These are phyloP conservation scores for Dictyostelium capitatum DNA, from an alignment of 78 protist species.

Conservation along the genomic window DNA sequence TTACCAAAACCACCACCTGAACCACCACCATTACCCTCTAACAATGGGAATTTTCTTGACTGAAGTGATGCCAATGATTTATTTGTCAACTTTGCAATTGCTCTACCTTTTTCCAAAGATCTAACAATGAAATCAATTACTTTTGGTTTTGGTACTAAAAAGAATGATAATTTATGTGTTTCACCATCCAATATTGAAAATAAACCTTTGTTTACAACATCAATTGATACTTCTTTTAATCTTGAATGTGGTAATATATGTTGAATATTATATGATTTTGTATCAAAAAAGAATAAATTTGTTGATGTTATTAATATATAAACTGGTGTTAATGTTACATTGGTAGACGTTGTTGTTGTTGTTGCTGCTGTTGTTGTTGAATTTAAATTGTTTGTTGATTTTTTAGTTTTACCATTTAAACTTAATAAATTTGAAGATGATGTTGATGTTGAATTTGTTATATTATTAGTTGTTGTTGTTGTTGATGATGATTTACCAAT, in stretches of 20 bases:
- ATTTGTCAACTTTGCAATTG: constrained; percentile 32
- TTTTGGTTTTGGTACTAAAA: constrained; percentile 38
- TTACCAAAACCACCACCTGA: background rate
- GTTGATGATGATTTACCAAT: background rate
- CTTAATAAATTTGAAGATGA: background rate
- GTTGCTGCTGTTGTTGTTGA: background rate
- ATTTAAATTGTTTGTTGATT: constrained; percentile 13
- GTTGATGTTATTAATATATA: constrained; percentile 32
- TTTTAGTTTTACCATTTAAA: constrained; percentile 7
- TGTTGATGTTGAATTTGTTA: background rate
- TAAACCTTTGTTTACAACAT: constrained; percentile 46
- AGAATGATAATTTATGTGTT: constrained; percentile 27
- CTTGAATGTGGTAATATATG: constrained; percentile 46
- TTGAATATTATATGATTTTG: constrained; percentile 4
- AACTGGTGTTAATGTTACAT: constrained; percentile 18
- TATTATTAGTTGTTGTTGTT: background rate
- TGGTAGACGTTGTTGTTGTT: background rate
- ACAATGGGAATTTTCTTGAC: constrained; percentile 33
- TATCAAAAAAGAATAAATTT: constrained; percentile 54
- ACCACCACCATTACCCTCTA: background rate
- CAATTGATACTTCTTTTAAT: constrained; percentile 49
- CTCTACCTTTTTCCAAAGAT: constrained; percentile 41
- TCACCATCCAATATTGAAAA: constrained; percentile 29
- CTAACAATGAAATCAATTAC: constrained; percentile 30
- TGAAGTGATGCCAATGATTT: constrained; percentile 25